phyloP scores from a whole-genome alignment of 2,329 filamentous ascomycete genomes.

The Microdochium nivale region DNA sequence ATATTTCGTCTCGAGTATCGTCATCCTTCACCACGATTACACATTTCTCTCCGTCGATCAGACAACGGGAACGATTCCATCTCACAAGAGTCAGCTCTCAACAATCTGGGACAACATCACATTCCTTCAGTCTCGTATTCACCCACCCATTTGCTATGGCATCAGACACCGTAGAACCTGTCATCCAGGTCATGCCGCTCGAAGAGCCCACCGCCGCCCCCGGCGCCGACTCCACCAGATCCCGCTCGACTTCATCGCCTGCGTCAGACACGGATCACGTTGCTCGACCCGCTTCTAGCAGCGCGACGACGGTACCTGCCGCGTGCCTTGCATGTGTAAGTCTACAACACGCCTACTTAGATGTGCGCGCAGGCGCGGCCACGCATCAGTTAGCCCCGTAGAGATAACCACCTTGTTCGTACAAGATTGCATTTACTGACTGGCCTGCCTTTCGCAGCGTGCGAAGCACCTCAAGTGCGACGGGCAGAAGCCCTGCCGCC shows the following conservation, averaged over 20 bases:
- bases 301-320: neutral
- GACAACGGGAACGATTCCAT: too few species aligned
- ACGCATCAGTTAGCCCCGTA: neutral
- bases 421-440: conserved; percentile 3
- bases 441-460: conserved; percentile 28
- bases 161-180: too few species aligned
- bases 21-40: too few species aligned
- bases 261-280: neutral
- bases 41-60: too few species aligned
- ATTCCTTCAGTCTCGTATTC: too few species aligned
- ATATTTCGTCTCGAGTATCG: too few species aligned
- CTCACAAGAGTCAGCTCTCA: too few species aligned
- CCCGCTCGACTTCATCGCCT: neutral
- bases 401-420: neutral
- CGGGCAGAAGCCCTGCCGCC: conserved; percentile 58
- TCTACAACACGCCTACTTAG: neutral
- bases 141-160: too few species aligned
- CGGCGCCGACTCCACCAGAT: neutral
- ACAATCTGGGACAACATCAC: too few species aligned
- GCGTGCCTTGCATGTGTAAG: conserved; percentile 1
- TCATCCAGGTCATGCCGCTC: too few species aligned
- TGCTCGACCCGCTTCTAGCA: neutral
- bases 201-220: neutral
- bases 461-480: conserved; percentile 70
- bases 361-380: neutral